Evolutionary conservation across 352 stramenopile genomes (phyloP), one percentile per base, ranked within the genome.

Genomic region (Phytopythium chamaehyphon): DNA sequence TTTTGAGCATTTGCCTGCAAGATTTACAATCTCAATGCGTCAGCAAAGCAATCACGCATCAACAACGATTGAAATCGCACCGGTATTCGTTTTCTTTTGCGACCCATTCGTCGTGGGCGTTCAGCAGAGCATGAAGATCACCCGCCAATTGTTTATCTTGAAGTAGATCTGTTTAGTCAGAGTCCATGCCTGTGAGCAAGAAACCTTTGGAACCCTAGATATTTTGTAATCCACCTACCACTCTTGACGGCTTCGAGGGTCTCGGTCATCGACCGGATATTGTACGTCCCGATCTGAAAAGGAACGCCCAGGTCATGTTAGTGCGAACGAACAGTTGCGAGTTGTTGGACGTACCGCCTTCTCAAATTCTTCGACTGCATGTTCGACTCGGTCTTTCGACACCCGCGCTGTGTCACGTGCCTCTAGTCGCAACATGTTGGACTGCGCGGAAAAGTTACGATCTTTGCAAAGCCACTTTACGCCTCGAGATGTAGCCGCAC

Each of bases 31-130:
- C 15, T 44, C n/a, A 50, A 19, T 35, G 35, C 24, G 45, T 26
- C 11, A 44, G 39, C 2, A 23, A 23, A 21, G 37, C 43, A 10
- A 62, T 18, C n/a, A 38, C 6, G 26, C 31, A 31, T 15, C 8
- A 21, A 26, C 15, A n/a, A n/a, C n/a, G n/a, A 9, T 28, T n/a
- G 1, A 21, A 40, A 18, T 46, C 55, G 31, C 59, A 86, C 78
- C 84, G 59, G 49, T 93, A 93, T 47, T 95, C 82, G 44, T 95
- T 95, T 54, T 95, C 84, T 58, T 92, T 95, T 15, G 60, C 54
- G 24, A 91, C 70, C 84, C 84, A 95, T 24, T 88, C 80, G 43
- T 95, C 82, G 49, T 88, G 73, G 19, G 78, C 53, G 10, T 64
- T 58, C 11, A 91, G 35, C 2, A 89, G 23, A 14, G 62, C 55